Evolutionary conservation across 2,329 filamentous ascomycete genomes (phyloP), one percentile per base, ranked within the genome.

Genomic region (Aspergillus tubingensis): DNA sequence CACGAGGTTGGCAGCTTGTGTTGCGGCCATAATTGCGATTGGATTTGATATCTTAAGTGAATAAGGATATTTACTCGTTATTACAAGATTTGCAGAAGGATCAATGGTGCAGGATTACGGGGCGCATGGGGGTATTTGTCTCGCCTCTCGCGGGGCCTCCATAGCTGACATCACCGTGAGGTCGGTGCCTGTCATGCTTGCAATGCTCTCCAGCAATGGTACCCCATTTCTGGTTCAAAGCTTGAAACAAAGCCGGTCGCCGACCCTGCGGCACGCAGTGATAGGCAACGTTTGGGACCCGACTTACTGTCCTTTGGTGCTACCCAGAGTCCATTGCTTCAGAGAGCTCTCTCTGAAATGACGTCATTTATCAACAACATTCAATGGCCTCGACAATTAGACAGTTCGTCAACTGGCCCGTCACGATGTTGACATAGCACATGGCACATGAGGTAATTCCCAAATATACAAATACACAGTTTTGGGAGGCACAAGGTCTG

Each of bases 1-100:
- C 57, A 77, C 84, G 59, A 83, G 72, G 61, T 85, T 85, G 51
- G 91, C 91, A 77, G 86, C 88, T 81, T 90, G 87, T 56, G 86
- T 81, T 58, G 85, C 73, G 23, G 85, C 81, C 82, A 88, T 88
- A 27, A 3, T 15, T 32, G 23, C 21, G 13, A 19, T 27, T 27
- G 25, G 2, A 27, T 27, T 27, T 27, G 25, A 27, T 8, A 8
- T 8, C 7, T 27, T 1, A 27, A 27, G 2, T 27, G 25, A 27
- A 27, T 27, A 0, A 23, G 19, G 23, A 30, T 17, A 50, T 27
- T 19, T 5, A 11, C 3, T 19, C 5, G 19, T 2, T 49, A 19
- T 11, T 17, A 30, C 25, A 30, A 19, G 1, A 50, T 32, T 15
- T n/a, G 7, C n/a, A 10, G 1, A 30, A 6, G 11, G 10, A 25